phyloP scores from a whole-genome alignment of 2,329 filamentous ascomycete species.

The Venturia oleaginea region DNA sequence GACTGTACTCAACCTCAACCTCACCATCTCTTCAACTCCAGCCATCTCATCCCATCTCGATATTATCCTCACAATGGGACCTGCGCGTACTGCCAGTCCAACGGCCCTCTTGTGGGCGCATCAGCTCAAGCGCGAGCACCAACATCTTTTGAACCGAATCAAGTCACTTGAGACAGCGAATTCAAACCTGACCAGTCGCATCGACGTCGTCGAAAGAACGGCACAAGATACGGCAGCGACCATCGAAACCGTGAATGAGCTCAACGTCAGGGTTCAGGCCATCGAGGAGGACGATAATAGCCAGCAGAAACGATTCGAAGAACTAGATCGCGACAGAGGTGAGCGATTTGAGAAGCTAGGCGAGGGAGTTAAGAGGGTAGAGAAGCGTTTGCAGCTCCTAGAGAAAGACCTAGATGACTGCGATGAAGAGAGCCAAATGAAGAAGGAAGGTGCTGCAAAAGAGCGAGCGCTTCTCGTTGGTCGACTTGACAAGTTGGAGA shows the following conservation, averaged over 20 bases:
- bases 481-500: neutral
- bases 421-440: slow-evolving; percentile 1
- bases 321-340: slow-evolving; percentile 4
- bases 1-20: neutral
- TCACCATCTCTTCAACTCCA: neutral
- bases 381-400: neutral
- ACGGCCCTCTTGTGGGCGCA: slow-evolving; percentile 31
- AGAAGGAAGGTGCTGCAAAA: neutral
- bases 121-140: slow-evolving; percentile 31
- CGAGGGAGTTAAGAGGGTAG: neutral
- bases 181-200: neutral
- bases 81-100: slow-evolving; percentile 16
- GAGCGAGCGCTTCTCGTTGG: neutral
- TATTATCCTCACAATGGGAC: slow-evolving; percentile 4
- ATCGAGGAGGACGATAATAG: slow-evolving; percentile 5
- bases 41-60: neutral
- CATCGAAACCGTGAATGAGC: neutral
- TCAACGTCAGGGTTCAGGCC: neutral
- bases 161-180: slow-evolving; percentile 23
- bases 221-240: neutral
- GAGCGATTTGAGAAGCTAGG: neutral
- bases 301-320: neutral
- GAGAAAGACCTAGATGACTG: slow-evolving; percentile 1
- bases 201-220: neutral
- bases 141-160: slow-evolving; percentile 27